Evolutionary conservation across 768 basidiomycete genomes (phyloP).

Genomic region (Tulasnella calospora): DNA sequence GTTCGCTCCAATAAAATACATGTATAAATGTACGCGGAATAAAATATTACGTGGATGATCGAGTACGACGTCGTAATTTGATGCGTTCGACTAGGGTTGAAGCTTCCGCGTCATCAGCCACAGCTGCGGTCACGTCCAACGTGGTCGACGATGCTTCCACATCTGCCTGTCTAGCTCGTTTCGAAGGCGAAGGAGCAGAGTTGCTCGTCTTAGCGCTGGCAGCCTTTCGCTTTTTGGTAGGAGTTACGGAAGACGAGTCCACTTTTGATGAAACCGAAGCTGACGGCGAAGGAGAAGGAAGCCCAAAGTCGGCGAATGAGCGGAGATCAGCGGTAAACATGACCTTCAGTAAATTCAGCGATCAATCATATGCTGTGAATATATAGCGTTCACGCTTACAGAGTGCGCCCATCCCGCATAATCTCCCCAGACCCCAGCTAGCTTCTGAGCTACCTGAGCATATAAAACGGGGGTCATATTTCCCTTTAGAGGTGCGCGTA

Average conservation of each 20-base stretch:
- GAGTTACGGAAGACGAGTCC: not conserved
- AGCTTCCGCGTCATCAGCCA: not conserved
- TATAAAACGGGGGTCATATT: constrained; percentile 73
- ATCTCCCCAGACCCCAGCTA: constrained; percentile 68
- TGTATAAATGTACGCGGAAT: not conserved
- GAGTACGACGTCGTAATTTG: not conserved
- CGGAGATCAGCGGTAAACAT: constrained; percentile 72
- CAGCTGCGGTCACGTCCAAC: not conserved
- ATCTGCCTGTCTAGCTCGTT: not conserved
- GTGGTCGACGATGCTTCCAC: not conserved
- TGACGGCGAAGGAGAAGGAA: constrained; percentile 34
- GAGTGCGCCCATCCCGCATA: constrained; percentile 91
- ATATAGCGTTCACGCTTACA: constrained; percentile 40
- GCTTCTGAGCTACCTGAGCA: constrained; percentile 58
- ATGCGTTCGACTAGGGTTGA: not conserved
- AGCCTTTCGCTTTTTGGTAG: constrained; percentile 6
- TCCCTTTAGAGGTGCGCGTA: constrained; percentile 40
- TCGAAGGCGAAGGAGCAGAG: not conserved
- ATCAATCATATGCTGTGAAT: not conserved
- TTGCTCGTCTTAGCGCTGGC: not conserved
- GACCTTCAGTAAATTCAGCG: constrained; percentile 43
- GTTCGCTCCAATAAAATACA: not conserved
- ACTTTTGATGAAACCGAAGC: not conserved
- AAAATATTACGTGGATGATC: not conserved
- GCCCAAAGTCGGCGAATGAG: constrained; percentile 58